Evolutionary conservation across 2,329 filamentous ascomycete genomes (phyloP).

Genomic region (Botryotinia convoluta): DNA sequence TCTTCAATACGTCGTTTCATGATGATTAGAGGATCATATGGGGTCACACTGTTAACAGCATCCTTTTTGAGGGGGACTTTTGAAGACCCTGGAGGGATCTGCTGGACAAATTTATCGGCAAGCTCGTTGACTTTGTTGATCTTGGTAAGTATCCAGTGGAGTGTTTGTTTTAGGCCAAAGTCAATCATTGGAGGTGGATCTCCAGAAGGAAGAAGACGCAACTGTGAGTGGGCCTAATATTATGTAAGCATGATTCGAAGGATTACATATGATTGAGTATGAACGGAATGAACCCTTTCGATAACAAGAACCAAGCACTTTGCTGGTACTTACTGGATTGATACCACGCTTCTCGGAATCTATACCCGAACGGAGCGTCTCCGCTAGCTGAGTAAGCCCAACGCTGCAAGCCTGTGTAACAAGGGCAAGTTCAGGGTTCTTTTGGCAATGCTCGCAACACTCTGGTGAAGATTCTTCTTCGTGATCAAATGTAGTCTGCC

Average conservation of each 20-base stretch:
- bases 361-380: conserved; percentile 34
- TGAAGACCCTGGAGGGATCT: conserved; percentile 24
- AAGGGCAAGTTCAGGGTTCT: conserved; percentile 29
- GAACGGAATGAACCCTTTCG: neutral
- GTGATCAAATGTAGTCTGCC: conserved; percentile 25
- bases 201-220: conserved; percentile 23
- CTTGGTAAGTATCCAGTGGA: conserved; percentile 35
- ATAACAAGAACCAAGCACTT: neutral
- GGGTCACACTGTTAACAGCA: conserved; percentile 17
- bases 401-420: conserved; percentile 30
- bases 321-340: conserved; percentile 31
- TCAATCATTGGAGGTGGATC: conserved; percentile 34
- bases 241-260: conserved; percentile 13
- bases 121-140: conserved; percentile 35
- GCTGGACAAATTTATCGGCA: conserved; percentile 33
- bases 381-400: conserved; percentile 35
- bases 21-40: conserved; percentile 28
- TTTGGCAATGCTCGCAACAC: conserved; percentile 31
- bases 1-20: conserved; percentile 34
- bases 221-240: conserved; percentile 17
- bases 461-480: conserved; percentile 22
- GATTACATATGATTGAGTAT: neutral
- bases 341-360: conserved; percentile 30
- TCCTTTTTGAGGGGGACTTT: conserved; percentile 22
- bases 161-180: conserved; percentile 33